Percentiles rank a stretch among this genome's conserved stretches.
phyloP scores from a whole-genome alignment of 495 filamentous ascomycete species.

The Echria macrotheca region DNA sequence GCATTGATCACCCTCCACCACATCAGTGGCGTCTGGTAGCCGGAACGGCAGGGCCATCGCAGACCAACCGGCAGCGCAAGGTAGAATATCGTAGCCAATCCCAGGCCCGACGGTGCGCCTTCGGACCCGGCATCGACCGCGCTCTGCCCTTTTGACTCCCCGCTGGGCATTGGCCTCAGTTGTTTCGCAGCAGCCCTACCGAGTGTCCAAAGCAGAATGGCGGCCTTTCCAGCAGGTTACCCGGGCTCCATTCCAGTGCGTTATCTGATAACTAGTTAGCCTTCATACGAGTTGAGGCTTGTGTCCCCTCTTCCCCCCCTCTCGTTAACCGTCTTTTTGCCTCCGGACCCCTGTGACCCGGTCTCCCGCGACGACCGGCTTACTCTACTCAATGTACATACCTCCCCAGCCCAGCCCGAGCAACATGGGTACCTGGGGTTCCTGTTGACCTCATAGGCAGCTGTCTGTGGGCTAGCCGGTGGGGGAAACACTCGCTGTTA shows the following conservation, averaged over 20 bases:
- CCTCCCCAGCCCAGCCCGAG: not conserved
- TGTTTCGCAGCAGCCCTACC: constrained; percentile 11
- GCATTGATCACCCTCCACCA: constrained; percentile 31
- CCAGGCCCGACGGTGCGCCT: constrained; percentile 6
- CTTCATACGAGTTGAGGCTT: too few species aligned
- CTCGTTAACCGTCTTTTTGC: constrained; percentile 5
- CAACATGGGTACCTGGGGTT: not conserved
- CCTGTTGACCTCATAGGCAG: constrained; percentile 10
- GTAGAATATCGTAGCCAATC: constrained; percentile 1
- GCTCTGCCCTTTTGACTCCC: constrained; percentile 3
- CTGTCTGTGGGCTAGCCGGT: constrained; percentile 1
- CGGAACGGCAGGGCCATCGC: constrained; percentile 12
- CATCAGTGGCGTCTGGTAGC: constrained; percentile 42
- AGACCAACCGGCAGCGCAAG: constrained; percentile 1
- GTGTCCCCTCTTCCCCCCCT: too few species aligned
- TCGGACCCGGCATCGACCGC: not conserved
- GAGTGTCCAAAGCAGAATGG: not conserved
- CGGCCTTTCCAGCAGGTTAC: not conserved
- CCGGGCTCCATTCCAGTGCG: constrained; percentile 3
- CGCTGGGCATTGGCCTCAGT: constrained; percentile 5
- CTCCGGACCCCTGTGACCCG: constrained; percentile 6
- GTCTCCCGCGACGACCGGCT: constrained; percentile 8
- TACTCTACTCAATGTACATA: too few species aligned
- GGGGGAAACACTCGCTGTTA: not conserved
- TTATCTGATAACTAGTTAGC: too few species aligned